Evolutionary conservation across 352 stramenopile species (phyloP), one percentile per base, ranked within the genome.

Genomic region (Stramenopiles sp.): DNA sequence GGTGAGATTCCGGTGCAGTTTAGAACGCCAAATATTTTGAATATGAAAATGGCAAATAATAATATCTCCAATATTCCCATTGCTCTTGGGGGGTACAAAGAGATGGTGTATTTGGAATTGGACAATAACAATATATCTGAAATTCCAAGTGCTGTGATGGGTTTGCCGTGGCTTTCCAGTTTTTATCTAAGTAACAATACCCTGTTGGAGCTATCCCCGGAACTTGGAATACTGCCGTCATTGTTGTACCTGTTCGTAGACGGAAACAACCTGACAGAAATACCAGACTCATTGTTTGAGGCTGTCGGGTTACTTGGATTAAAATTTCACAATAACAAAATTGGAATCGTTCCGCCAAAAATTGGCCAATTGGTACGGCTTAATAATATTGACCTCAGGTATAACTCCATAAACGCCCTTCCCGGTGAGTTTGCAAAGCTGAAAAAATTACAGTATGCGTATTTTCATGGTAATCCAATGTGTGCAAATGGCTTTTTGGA

Each of bases 71-170:
- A 2, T 6, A 35, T 71, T 31, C 53, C 53, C 31, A 33, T 35
- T 71, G 6, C 1, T 2, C 31, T 71, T 6, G 33, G 53, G 53
- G 53, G 12, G 35, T 35, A 71, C 35, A 6, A 71, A 71, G 4
- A 6, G 4, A 6, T 71, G 2, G 4, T 6, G 33, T 6, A 35
- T 2, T 71, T 71, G 35, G 53, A 71, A 6, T 2, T 71, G 6
- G 53, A 71, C 35, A 71, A 71, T 6, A 71, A 71, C 53, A 71
- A 71, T 71, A 71, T 71, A 35, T 71, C 53, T 6, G 35, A 6
- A 6, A 71, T 71, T 71, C 6, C 53, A 4, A 33, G 2, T 2
- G 35, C 2, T 2, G 53, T 6, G 6, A 2, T 6, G 12, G 1
- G 35, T 35, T 63, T 25, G 25, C 2, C 53, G 12, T 71, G 4